Evolutionary conservation across 2,329 filamentous ascomycete genomes (phyloP).

Genomic region (Cadophora malorum): DNA sequence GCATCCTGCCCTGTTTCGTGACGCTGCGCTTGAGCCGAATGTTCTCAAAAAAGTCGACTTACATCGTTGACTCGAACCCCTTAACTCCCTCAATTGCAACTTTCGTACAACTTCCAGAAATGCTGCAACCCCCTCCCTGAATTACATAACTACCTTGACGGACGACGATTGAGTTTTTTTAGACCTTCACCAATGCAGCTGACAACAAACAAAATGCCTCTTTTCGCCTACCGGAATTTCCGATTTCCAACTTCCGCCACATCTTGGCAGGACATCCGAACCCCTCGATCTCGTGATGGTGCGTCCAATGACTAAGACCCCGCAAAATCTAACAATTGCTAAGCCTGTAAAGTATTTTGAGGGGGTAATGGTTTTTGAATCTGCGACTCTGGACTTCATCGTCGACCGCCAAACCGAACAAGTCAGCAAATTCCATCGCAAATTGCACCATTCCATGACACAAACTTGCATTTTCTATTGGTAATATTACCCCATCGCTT

Average conservation of each 20-base stretch:
- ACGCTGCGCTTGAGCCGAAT: background rate
- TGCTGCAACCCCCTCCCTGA: background rate
- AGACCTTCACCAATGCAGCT: background rate
- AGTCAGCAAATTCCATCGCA: conserved; percentile 19
- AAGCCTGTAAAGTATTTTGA: conserved; percentile 29
- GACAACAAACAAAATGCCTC: conserved; percentile 13
- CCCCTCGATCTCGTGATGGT: conserved; percentile 26
- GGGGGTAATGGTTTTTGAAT: conserved; percentile 32
- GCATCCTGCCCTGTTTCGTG: background rate
- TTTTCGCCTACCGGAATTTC: background rate
- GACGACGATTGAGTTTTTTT: background rate
- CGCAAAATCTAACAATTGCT: conserved; percentile 25
- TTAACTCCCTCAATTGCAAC: background rate
- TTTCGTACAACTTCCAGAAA: background rate
- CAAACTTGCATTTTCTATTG: conserved; percentile 34
- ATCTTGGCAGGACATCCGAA: background rate
- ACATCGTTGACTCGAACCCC: background rate
- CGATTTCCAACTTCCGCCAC: background rate
- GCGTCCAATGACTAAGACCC: conserved; percentile 31
- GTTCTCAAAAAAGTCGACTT: background rate
- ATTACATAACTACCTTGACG: background rate
- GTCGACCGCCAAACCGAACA: conserved; percentile 4
- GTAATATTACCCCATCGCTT: conserved; percentile 34
- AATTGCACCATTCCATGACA: conserved; percentile 38
- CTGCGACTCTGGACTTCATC: conserved; percentile 1